Evolutionary conservation across 2,329 filamentous ascomycete species (phyloP), one percentile per base, ranked within the genome.

Genomic region (Talaromyces sp.): DNA sequence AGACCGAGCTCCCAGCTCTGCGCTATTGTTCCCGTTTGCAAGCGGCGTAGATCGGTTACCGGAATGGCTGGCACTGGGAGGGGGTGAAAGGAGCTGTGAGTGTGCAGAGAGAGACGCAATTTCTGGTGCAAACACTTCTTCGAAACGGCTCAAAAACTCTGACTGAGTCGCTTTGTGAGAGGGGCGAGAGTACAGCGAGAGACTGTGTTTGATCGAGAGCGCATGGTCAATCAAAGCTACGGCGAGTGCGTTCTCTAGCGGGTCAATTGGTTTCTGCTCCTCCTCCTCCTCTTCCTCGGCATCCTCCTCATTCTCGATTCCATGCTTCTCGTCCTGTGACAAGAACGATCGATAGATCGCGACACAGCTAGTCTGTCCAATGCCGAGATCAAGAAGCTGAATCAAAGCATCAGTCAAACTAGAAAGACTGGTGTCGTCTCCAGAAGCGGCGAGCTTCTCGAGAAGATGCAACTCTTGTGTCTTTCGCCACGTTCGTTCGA

Each of bases 401-500:
- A 87, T 85, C 33, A 96, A 81, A 10, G 90, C 88, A 67, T 95
- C 91, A 0, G 91, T 84, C 36, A 97, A 81, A 53, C 87, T 80
- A 50, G 86, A 84, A 16, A 88, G 84, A 51, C 86, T 85, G 8
- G 88, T 85, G 40, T 91, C 87, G 61, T 94, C 90, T 5, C 89
- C 89, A 27, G 91, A 87, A 0, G 82, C 78, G 8, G 94, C 82
- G 56, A 87, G 87, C 73, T 89, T 91, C 73, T 96, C 92, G 1
- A 96, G 80, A 0, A 83, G 77, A 1, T 86, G 81, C 79, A 98
- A 85, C 75, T 98, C 94, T 62, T 91, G 86, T 0, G 94, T 96
- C 80, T 97, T 97, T 63, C 93, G 87, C 68, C 91, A 89, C 34
- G 95, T 94, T 16, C 94, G 88, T 73, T 98, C 94, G 64, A 98